These are phyloP conservation scores for Mycosarcoma mackinlayi DNA, from an alignment of 1,284 basidiomycete species.

Conservation along the genomic window DNA sequence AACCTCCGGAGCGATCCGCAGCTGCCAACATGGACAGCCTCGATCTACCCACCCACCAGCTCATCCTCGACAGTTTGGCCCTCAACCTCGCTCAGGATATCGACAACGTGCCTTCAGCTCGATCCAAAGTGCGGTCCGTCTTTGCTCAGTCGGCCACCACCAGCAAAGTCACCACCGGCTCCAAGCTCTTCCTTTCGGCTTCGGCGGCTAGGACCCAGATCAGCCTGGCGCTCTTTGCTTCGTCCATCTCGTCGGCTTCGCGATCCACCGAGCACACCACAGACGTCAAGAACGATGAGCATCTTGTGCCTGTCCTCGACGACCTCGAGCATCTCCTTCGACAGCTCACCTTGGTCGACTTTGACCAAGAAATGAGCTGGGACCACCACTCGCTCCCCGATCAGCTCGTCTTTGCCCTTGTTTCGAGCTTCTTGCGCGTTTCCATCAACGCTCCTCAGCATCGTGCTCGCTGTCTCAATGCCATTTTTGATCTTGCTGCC, in stretches of 20 bases:
- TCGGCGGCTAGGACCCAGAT: conserved; percentile 61
- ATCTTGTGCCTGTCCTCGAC: conserved; percentile 57
- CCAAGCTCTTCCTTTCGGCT: conserved; percentile 41
- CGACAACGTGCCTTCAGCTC: conserved; percentile 52
- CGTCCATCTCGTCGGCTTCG: conserved; percentile 60
- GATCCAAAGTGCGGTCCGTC: conserved; percentile 33
- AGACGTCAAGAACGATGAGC: conserved; percentile 46
- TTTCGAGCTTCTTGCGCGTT: conserved; percentile 73
- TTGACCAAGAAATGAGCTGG: conserved; percentile 55
- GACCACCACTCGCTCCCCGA: conserved; percentile 60
- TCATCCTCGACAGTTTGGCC: conserved; percentile 83
- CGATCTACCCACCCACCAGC: conserved; percentile 78
- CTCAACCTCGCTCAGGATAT: conserved; percentile 71
- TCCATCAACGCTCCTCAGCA: conserved; percentile 74
- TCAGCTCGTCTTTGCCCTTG: conserved; percentile 61
- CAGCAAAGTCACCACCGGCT: conserved; percentile 35
- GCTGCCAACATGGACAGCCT: conserved; percentile 66
- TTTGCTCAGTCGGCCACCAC: conserved; percentile 47
- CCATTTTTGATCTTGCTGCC: conserved; percentile 45
- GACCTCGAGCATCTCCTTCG: conserved; percentile 49
- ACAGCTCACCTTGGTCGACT: conserved; percentile 49
- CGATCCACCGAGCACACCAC: conserved; percentile 53
- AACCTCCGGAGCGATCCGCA: background rate
- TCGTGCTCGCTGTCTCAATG: conserved; percentile 72
- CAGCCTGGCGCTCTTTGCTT: conserved; percentile 63